Evolutionary conservation across 1,284 basidiomycete species (phyloP).

Genomic region (Meira miltonrushii): DNA sequence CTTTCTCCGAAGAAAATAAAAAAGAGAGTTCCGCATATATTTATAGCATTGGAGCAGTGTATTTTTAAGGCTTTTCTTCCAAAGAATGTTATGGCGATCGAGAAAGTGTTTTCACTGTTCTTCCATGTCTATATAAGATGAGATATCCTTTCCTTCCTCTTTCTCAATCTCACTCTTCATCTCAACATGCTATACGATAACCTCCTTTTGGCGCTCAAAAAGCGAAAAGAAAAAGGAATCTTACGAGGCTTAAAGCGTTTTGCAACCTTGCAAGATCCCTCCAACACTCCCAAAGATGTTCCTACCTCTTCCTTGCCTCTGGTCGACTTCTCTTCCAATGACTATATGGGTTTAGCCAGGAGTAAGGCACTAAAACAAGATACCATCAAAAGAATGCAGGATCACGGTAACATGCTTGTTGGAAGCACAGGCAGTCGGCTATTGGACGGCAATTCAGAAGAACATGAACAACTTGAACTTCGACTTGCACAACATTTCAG

Average conservation of each 20-base stretch:
- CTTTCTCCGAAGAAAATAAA: too few species aligned
- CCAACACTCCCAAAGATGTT: conserved; percentile 1
- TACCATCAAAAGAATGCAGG: conserved; percentile 14
- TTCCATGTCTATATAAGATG: too few species aligned
- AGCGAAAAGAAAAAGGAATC: conserved; percentile 32
- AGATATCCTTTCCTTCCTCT: too few species aligned
- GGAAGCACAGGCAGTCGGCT: conserved; percentile 86
- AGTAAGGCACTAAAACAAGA: conserved; percentile 57
- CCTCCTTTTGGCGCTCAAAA: conserved; percentile 23
- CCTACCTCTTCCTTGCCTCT: conserved; percentile 19
- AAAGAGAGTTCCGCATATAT: too few species aligned
- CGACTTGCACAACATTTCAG: conserved; percentile 34
- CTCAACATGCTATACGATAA: conserved; percentile 8
- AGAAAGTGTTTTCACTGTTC: too few species aligned
- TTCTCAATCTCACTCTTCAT: too few species aligned
- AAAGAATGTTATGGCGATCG: too few species aligned
- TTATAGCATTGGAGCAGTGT: too few species aligned
- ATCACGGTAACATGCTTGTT: conserved; percentile 48
- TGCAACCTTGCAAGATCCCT: not conserved
- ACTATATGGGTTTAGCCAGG: conserved; percentile 79
- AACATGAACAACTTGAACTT: conserved; percentile 25
- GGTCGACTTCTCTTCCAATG: conserved; percentile 80
- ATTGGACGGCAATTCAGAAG: conserved; percentile 64
- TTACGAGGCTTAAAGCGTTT: conserved; percentile 34
- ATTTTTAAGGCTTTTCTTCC: too few species aligned